Conservation (phyloP, 2,329 filamentous ascomycete genomes). For the Emmonsiellopsis sp. region DNA sequence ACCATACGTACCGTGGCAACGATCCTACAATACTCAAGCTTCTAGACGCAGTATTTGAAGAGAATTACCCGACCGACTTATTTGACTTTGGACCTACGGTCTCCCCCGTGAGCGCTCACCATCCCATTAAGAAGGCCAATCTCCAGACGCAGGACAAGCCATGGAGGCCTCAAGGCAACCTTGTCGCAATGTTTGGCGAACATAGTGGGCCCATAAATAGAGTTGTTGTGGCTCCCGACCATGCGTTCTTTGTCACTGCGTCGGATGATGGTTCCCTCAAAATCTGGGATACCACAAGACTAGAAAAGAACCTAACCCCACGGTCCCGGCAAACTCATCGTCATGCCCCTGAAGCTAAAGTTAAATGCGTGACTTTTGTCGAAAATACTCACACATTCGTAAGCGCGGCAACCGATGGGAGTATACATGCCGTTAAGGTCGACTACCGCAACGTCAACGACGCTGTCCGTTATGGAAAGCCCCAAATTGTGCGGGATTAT, state of each 20-base stretch:
- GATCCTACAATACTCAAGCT: slow-evolving; percentile 52
- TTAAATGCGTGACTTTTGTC: slow-evolving; percentile 79
- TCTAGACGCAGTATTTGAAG: slow-evolving; percentile 75
- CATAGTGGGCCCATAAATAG: slow-evolving; percentile 75
- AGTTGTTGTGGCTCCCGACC: slow-evolving; percentile 75
- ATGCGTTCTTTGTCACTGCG: slow-evolving; percentile 87
- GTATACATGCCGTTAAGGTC: slow-evolving; percentile 82
- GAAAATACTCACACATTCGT: slow-evolving; percentile 91
- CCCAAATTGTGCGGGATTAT: slow-evolving; percentile 68
- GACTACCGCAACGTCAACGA: slow-evolving; percentile 51
- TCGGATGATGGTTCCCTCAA: slow-evolving; percentile 86
- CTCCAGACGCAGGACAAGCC: slow-evolving; percentile 47
- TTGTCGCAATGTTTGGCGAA: slow-evolving; percentile 83
- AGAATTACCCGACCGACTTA: slow-evolving; percentile 51
- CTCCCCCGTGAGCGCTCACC: slow-evolving; percentile 50
- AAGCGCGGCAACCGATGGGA: slow-evolving; percentile 82
- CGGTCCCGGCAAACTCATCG: slow-evolving; percentile 77
- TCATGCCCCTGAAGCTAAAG: slow-evolving; percentile 59
- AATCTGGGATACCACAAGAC: slow-evolving; percentile 81
- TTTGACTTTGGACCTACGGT: slow-evolving; percentile 70
- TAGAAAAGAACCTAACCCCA: slow-evolving; percentile 86
- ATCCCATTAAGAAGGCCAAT: slow-evolving; percentile 45
- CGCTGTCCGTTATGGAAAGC: slow-evolving; percentile 64
- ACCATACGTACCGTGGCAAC: slow-evolving; percentile 79
- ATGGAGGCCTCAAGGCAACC: slow-evolving; percentile 75